Evolutionary conservation across 2,329 filamentous ascomycete genomes (phyloP).

Genomic region (Venturia nashicola): DNA sequence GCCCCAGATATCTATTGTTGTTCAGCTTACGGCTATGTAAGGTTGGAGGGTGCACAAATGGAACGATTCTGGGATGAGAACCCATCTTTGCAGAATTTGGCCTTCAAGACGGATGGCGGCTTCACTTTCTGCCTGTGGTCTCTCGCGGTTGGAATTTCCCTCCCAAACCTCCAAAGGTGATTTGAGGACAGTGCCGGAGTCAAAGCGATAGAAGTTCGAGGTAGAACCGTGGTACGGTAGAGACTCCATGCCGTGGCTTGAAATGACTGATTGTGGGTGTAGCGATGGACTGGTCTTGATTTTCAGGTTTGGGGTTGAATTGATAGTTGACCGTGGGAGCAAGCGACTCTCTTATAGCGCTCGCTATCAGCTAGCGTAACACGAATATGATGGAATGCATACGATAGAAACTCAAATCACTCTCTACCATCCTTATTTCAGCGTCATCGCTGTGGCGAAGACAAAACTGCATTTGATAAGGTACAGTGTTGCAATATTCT

Average conservation of each 20-base stretch:
- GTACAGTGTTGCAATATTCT: too few relatives aligned
- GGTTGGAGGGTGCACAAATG: constrained; percentile 9
- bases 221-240: not conserved
- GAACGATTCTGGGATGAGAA: constrained; percentile 10
- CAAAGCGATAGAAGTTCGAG: not conserved
- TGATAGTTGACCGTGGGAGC: too few relatives aligned
- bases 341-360: too few relatives aligned
- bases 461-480: too few relatives aligned
- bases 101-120: constrained; percentile 6
- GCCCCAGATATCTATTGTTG: constrained; percentile 8
- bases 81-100: constrained; percentile 11
- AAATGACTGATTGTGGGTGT: not conserved
- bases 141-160: not conserved
- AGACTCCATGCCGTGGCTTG: not conserved
- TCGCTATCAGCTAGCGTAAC: too few relatives aligned
- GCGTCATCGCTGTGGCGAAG: too few relatives aligned
- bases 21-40: constrained; percentile 3
- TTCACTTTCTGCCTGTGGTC: not conserved
- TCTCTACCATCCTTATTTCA: too few relatives aligned
- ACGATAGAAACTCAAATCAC: too few relatives aligned
- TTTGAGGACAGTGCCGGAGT: not conserved
- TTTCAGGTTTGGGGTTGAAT: too few relatives aligned
- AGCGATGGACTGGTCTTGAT: too few relatives aligned
- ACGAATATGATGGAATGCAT: too few relatives aligned
- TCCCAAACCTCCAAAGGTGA: not conserved